These are phyloP conservation scores for Aspergillus persii DNA, from an alignment of 2,329 filamentous ascomycete genomes.

Conservation along the genomic window DNA sequence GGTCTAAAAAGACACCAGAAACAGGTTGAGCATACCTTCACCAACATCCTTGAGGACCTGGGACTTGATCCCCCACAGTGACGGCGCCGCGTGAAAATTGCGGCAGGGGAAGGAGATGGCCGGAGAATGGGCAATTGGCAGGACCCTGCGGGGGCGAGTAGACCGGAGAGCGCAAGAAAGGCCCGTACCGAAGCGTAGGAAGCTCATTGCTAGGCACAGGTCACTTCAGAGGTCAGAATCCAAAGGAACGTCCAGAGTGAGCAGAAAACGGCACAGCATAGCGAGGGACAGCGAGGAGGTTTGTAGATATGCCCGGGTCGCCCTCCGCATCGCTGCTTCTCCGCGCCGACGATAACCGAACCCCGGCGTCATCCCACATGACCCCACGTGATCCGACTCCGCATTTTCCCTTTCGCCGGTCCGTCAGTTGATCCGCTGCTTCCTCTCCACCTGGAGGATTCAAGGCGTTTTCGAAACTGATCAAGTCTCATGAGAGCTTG, in stretches of 20 bases:
- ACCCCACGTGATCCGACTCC: conserved; percentile 24
- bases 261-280: conserved; percentile 5
- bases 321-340: conserved; percentile 11
- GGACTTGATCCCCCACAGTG: conserved; percentile 36
- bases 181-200: conserved; percentile 30
- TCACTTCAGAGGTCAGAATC: conserved; percentile 1
- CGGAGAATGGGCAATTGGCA: conserved; percentile 26
- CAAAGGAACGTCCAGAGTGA: conserved; percentile 1
- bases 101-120: conserved; percentile 26
- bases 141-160: conserved; percentile 23
- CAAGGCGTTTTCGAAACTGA: not conserved
- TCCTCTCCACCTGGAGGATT: not conserved
- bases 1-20: not conserved
- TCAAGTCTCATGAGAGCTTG: too few relatives aligned
- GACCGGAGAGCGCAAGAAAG: conserved; percentile 28
- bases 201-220: conserved; percentile 24
- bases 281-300: conserved; percentile 4
- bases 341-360: conserved; percentile 26
- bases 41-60: conserved; percentile 45
- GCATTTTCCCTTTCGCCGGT: conserved; percentile 13
- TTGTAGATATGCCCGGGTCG: not conserved
- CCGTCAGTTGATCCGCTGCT: conserved; percentile 3
- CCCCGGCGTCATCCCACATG: conserved; percentile 22
- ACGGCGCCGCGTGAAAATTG: conserved; percentile 34
- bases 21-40: conserved; percentile 31